phyloP scores from a whole-genome alignment of 805 yeast genomes.

The Hanseniaspora hatyaiensis region DNA sequence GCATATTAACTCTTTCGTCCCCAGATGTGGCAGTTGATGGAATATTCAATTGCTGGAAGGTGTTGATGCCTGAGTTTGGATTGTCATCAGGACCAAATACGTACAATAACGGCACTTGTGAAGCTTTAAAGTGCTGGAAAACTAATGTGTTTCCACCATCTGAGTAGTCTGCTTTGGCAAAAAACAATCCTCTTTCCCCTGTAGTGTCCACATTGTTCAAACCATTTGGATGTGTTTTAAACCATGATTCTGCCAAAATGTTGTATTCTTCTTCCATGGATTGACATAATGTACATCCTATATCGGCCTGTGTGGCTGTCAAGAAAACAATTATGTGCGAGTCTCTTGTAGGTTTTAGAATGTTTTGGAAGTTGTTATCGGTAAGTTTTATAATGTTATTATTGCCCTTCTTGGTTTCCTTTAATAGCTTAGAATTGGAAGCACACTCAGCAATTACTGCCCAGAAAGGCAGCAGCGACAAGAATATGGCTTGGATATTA shows the following conservation, averaged over 20 bases:
- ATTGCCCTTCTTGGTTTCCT: constrained; percentile 25
- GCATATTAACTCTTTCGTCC: constrained; percentile 27
- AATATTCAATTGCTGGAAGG: constrained; percentile 26
- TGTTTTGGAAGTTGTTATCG: constrained; percentile 47
- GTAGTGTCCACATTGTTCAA: constrained; percentile 24
- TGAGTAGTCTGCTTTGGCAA: constrained; percentile 63
- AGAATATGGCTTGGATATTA: background rate
- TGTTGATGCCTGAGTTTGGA: constrained; percentile 32
- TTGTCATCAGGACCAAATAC: constrained; percentile 43
- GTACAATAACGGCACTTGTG: constrained; percentile 68
- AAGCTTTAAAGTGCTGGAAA: constrained; percentile 37
- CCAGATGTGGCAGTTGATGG: constrained; percentile 28
- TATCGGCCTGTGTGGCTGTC: constrained; percentile 60
- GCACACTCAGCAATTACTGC: constrained; percentile 19
- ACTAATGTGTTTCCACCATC: constrained; percentile 41
- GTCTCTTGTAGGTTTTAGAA: constrained; percentile 51
- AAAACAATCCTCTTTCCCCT: constrained; percentile 39
- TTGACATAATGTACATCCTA: constrained; percentile 67
- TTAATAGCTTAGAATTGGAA: constrained; percentile 23
- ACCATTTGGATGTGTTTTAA: constrained; percentile 43
- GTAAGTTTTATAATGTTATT: constrained; percentile 38
- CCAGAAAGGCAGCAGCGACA: constrained; percentile 1
- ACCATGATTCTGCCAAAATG: constrained; percentile 53
- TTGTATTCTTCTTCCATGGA: constrained; percentile 57
- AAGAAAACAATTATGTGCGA: constrained; percentile 59